Conservation (phyloP, 495 filamentous ascomycete species). For the Terfezia claveryi region DNA sequence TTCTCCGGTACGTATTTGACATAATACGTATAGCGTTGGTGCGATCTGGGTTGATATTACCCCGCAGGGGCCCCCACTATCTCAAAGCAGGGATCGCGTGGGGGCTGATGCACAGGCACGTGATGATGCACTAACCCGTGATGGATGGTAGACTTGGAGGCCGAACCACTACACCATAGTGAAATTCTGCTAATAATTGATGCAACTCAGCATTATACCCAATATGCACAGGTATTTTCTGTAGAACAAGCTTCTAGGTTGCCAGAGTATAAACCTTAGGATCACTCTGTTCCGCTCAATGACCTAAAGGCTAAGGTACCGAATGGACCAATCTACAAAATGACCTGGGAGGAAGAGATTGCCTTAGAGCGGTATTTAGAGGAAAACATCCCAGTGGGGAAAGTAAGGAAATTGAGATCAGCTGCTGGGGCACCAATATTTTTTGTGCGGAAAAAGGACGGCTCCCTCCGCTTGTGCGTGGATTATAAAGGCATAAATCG, state of each 20-base stretch:
- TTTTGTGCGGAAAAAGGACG: constrained; percentile 19
- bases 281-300: neutral
- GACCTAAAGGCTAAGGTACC: neutral
- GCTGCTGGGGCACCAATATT: constrained; percentile 16
- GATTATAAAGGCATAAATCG: constrained; percentile 12
- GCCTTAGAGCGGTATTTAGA: neutral
- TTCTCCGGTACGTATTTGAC: too few species aligned
- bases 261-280: neutral
- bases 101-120: too few species aligned
- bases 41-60: too few species aligned
- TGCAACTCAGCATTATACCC: too few species aligned
- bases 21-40: too few species aligned
- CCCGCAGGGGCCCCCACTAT: too few species aligned
- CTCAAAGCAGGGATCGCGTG: too few species aligned
- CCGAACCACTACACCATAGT: too few species aligned
- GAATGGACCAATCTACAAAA: neutral
- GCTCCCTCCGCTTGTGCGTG: constrained; percentile 17
- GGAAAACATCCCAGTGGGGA: neutral
- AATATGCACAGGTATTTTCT: too few species aligned
- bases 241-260: neutral
- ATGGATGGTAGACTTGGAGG: too few species aligned
- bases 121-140: too few species aligned
- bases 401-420: neutral
- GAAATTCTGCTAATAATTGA: too few species aligned
- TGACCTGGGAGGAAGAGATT: neutral